Percentiles rank a stretch among this genome's conserved stretches.
phyloP scores from a whole-genome alignment of 148 eudicot genomes.

The Vaccinium macrocarpon region DNA sequence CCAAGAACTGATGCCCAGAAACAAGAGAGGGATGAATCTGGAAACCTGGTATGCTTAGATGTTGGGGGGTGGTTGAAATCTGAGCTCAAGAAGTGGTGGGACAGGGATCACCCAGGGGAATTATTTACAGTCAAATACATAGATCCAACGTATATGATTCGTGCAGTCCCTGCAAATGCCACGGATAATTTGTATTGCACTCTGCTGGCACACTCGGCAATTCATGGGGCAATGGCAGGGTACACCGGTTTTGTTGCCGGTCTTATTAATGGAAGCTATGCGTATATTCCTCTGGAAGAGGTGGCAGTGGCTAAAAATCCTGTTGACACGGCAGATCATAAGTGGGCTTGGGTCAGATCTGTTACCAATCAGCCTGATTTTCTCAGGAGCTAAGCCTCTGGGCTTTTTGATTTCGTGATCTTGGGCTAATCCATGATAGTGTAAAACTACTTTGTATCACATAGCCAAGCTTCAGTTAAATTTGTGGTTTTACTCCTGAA shows the following conservation, averaged over 20 bases:
- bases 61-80: conserved; percentile 71
- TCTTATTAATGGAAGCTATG: conserved; percentile 63
- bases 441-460: background rate
- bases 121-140: conserved; percentile 65
- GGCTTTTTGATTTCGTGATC: background rate
- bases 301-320: conserved; percentile 54
- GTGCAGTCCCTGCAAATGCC: conserved; percentile 74
- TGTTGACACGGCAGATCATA: conserved; percentile 52
- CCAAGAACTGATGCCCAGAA: conserved; percentile 43
- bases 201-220: conserved; percentile 66
- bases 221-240: conserved; percentile 80
- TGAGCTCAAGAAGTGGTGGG: conserved; percentile 74
- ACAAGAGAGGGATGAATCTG: conserved; percentile 60
- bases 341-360: conserved; percentile 85
- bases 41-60: conserved; percentile 60
- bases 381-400: conserved; percentile 15
- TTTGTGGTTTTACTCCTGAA: background rate
- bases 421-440: background rate
- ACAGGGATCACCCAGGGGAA: conserved; percentile 45
- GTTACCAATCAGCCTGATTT: conserved; percentile 78
- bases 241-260: conserved; percentile 68
- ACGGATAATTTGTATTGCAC: conserved; percentile 68
- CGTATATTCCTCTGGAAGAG: conserved; percentile 59
- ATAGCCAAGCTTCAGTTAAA: background rate
- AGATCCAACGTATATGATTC: conserved; percentile 78